Evolutionary conservation across 2,329 filamentous ascomycete species (phyloP).

Genomic region (Zasmidium citrigriseum): DNA sequence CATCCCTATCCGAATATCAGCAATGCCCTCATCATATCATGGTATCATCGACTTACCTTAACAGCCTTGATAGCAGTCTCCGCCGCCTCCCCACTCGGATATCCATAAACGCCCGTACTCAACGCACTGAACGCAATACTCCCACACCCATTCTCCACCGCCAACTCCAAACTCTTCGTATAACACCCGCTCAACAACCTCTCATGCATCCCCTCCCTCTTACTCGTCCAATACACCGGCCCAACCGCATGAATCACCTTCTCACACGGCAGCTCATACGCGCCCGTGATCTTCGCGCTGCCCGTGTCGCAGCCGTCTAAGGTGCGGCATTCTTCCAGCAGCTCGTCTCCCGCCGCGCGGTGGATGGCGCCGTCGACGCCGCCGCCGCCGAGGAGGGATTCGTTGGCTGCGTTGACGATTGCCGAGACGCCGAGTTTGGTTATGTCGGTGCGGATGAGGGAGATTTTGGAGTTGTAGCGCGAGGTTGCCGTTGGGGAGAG

Average conservation of each 20-base stretch:
- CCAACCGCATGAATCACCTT: slow-evolving; percentile 91
- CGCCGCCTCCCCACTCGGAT: slow-evolving; percentile 74
- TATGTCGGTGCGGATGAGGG: slow-evolving; percentile 74
- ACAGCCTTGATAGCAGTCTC: slow-evolving; percentile 67
- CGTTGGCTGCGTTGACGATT: slow-evolving; percentile 93
- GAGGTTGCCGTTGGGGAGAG: slow-evolving; percentile 45
- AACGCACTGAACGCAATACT: slow-evolving; percentile 81
- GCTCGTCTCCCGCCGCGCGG: slow-evolving; percentile 68
- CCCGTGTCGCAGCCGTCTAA: slow-evolving; percentile 77
- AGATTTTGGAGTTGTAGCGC: slow-evolving; percentile 68
- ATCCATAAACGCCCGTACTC: slow-evolving; percentile 89
- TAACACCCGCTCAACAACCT: slow-evolving; percentile 66
- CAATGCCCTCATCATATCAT: background rate
- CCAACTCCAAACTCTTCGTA: slow-evolving; percentile 68
- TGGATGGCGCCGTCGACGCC: slow-evolving; percentile 82
- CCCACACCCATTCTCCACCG: slow-evolving; percentile 64
- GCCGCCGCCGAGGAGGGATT: slow-evolving; percentile 76
- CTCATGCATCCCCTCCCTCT: slow-evolving; percentile 41
- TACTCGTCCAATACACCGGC: slow-evolving; percentile 64
- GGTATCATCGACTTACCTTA: slow-evolving; percentile 28
- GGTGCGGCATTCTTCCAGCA: slow-evolving; percentile 70
- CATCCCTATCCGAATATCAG: slow-evolving; percentile 41
- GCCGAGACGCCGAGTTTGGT: slow-evolving; percentile 75
- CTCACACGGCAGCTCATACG: slow-evolving; percentile 72
- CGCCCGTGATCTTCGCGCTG: slow-evolving; percentile 77